Evolutionary conservation across 2,329 filamentous ascomycete species (phyloP).

Genomic region (Bipolaris gigantea): DNA sequence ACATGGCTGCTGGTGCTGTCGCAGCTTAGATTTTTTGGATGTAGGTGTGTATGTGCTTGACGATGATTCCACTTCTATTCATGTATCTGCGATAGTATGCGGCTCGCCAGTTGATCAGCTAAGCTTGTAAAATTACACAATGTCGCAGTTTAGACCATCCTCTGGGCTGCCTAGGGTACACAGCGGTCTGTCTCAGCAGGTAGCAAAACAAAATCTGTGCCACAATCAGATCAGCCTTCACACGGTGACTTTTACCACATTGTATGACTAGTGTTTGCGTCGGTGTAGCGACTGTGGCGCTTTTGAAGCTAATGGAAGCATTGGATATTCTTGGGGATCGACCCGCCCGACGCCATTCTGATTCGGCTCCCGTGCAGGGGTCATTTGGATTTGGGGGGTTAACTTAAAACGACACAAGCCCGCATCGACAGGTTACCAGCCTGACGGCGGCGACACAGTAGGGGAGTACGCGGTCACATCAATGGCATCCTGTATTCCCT

Average conservation of each 20-base stretch:
- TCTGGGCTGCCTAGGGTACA: background rate
- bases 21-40: background rate
- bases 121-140: background rate
- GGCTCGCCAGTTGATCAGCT: slow-evolving; percentile 2
- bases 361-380: background rate
- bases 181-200: background rate
- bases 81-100: background rate
- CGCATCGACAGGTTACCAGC: slow-evolving; percentile 3
- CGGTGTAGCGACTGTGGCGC: background rate
- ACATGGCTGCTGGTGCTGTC: background rate
- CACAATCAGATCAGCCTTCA: background rate
- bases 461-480: slow-evolving; percentile 7
- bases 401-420: slow-evolving; percentile 2
- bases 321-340: slow-evolving; percentile 5
- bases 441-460: slow-evolving; percentile 4
- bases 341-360: slow-evolving; percentile 2
- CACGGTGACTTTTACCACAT: background rate
- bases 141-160: background rate
- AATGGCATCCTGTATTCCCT: slow-evolving; percentile 1
- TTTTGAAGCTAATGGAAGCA: background rate
- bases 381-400: background rate
- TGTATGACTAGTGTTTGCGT: background rate
- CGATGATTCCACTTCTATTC: background rate
- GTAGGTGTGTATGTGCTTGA: background rate
- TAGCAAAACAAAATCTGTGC: background rate